Evolutionary conservation across 164 flowering plant species (phyloP).

Genomic region (Cinnamomum micranthum): DNA sequence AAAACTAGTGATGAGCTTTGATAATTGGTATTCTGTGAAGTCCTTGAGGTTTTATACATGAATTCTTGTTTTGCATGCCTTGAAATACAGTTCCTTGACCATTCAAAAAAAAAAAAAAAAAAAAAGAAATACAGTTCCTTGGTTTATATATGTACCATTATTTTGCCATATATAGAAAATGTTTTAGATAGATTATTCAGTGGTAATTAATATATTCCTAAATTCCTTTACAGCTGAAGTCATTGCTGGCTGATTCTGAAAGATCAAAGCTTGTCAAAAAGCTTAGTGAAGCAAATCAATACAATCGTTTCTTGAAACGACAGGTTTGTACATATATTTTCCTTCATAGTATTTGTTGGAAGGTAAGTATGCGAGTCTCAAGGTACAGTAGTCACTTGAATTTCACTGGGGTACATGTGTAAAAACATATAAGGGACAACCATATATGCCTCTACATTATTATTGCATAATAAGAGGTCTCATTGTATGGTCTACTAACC

Average conservation of each 20-base stretch:
- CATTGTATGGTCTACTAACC: too few relatives aligned
- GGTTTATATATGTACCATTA: too few relatives aligned
- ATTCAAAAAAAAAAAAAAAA: too few relatives aligned
- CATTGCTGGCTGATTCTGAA: conserved; percentile 64
- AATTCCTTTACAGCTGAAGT: conserved; percentile 45
- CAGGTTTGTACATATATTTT: conserved; percentile 44
- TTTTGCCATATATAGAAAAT: neutral
- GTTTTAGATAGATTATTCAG: neutral
- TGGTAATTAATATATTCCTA: neutral
- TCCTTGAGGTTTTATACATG: neutral
- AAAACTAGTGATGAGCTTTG: neutral
- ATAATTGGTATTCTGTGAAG: neutral
- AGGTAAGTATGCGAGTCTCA: neutral
- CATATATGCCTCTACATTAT: too few relatives aligned
- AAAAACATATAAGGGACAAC: too few relatives aligned
- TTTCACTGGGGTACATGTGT: too few relatives aligned
- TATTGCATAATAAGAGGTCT: too few relatives aligned
- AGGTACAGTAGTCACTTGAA: too few relatives aligned
- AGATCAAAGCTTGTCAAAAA: conserved; percentile 66
- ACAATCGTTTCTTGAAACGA: conserved; percentile 78
- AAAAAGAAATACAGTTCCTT: too few relatives aligned
- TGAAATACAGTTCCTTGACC: too few relatives aligned
- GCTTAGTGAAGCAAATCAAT: conserved; percentile 94
- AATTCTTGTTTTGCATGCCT: neutral
- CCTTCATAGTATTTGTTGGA: neutral